These are phyloP conservation scores for Gastrolobium villosum DNA, from an alignment of 306 rosid genomes.

Conservation along the genomic window DNA sequence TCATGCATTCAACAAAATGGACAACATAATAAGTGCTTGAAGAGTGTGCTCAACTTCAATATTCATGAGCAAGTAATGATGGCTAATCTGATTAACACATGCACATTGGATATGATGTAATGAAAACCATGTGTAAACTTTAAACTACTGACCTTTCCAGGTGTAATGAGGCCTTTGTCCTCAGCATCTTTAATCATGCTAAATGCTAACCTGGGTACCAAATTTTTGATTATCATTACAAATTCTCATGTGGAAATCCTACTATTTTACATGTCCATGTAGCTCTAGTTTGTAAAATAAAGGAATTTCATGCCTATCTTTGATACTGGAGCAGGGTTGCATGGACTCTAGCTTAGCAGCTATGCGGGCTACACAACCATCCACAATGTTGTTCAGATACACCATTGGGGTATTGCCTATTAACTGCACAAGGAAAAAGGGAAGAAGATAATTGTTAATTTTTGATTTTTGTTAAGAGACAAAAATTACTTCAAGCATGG, in stretches of 20 bases:
- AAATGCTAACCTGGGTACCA: constrained; percentile 61
- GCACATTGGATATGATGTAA: no score
- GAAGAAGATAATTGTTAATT: neutral
- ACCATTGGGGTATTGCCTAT: constrained; percentile 90
- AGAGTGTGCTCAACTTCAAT: neutral
- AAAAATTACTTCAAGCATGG: neutral
- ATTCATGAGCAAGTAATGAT: neutral
- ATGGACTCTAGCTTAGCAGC: constrained; percentile 90
- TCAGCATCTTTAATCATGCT: constrained; percentile 88
- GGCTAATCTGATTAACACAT: neutral
- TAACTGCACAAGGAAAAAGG: constrained; percentile 57
- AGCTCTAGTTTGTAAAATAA: constrained; percentile 27
- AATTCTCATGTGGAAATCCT: neutral
- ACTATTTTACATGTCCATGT: neutral
- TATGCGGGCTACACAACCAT: constrained; percentile 79
- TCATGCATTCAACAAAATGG: constrained; percentile 26
- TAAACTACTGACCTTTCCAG: constrained; percentile 69
- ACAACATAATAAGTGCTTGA: neutral
- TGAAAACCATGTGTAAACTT: neutral
- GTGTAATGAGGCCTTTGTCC: constrained; percentile 75
- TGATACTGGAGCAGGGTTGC: constrained; percentile 86
- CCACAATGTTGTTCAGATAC: constrained; percentile 75
- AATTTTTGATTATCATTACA: neutral
- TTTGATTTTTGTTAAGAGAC: neutral
- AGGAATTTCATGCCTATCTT: constrained; percentile 67